Evolutionary conservation across 2,329 filamentous ascomycete species (phyloP), one percentile per base, ranked within the genome.

Genomic region (Aplosporella prunicola): DNA sequence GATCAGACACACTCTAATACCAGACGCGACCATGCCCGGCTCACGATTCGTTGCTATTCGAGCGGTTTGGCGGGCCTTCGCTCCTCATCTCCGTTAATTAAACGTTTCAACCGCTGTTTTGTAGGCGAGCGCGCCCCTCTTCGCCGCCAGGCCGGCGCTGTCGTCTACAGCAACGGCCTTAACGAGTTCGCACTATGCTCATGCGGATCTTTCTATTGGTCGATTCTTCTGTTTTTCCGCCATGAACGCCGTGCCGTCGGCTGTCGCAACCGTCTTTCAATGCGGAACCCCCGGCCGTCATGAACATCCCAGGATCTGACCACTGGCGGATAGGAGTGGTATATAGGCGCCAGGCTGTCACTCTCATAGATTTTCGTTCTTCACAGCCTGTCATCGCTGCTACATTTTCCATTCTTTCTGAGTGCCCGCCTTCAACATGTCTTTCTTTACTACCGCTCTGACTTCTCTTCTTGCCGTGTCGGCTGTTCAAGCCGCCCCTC

Each of bases 401-500:
- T 39, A 20, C 31, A 11, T 33, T 20, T 34, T 20, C 30, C 25
- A 16, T 33, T 30, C 18, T 16, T 34, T 9, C 18, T 39, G 37
- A 39, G 2, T 30, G 33, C 30, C 18, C 5, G 27, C 13, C 23
- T 34, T 9, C 34, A 33, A 15, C 22, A 39, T 39, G 37, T 28
- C 37, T 10, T 33, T 39, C 37, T 14, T 45, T 34, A 34, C 41
- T 39, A 24, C 39, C 15, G 27, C 43, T 9, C 36, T 47, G 17
- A 40, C 40, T 31, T 26, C 46, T 18, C 41, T 50, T 20, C 41
- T 50, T 25, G 45, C 45, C 22, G 45, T 44, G 15, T 35, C 43
- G 35, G 41, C 44, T 22, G 40, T 41, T 27, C 35, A 35, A 24
- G 41, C 33, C 31, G 43, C 44, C 8, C 48, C 48, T 9, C 27